Conservation (phyloP, 148 eudicot genomes). For the Oxyria digyna region DNA sequence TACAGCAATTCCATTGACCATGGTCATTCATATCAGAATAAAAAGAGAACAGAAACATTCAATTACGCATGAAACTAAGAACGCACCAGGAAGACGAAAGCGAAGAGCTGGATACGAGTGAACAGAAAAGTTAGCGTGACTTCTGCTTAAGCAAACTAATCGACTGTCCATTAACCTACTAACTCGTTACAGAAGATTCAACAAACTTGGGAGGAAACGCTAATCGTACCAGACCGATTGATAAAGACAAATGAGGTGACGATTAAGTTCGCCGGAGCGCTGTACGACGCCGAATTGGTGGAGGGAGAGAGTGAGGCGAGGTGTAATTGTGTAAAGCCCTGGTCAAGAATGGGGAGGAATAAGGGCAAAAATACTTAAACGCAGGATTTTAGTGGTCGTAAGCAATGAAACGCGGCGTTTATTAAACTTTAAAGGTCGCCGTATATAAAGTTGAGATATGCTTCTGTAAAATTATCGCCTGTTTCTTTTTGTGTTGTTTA, state of each 20-base stretch:
- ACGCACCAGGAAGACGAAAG: conserved; percentile 9
- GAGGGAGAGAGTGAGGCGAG: not conserved
- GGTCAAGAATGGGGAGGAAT: not conserved
- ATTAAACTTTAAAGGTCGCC: not conserved
- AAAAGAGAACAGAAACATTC: not conserved
- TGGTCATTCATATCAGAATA: not conserved
- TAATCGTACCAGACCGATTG: not conserved
- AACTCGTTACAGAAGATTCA: not conserved
- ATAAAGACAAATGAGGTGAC: not conserved
- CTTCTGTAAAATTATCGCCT: not conserved
- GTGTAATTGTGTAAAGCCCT: not conserved
- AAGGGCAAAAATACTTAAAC: too few species aligned
- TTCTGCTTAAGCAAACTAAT: conserved; percentile 8
- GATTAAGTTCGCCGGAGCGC: not conserved
- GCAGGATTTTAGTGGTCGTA: not conserved
- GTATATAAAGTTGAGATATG: not conserved
- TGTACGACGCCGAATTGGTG: not conserved
- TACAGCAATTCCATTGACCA: not conserved
- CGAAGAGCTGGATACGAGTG: conserved; percentile 5
- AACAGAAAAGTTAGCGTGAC: not conserved
- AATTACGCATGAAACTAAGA: not conserved
- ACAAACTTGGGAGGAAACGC: not conserved
- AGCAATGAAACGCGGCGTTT: not conserved
- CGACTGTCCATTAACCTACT: conserved; percentile 10
- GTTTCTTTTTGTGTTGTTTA: not conserved